Percentiles rank a stretch among this genome's conserved stretches.
phyloP scores from a whole-genome alignment of 805 yeast species.

The Candida ascalaphidarum region DNA sequence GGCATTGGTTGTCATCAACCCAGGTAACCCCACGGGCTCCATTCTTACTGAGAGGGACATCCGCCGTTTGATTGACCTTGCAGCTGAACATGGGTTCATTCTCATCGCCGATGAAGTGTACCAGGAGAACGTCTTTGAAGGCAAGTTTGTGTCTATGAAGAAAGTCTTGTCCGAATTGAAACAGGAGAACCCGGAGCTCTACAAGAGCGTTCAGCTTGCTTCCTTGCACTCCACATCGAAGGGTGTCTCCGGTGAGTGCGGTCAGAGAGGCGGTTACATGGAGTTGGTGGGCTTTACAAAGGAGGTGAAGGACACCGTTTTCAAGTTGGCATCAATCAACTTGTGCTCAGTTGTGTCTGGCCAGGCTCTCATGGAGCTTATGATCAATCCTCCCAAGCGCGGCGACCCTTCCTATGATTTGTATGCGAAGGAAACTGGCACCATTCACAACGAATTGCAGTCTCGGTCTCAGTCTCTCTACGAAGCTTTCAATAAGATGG shows the following conservation, averaged over 20 bases:
- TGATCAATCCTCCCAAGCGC: conserved; percentile 81
- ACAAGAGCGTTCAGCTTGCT: conserved; percentile 74
- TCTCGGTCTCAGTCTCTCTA: conserved; percentile 58
- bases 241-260: conserved; percentile 98
- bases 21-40: conserved; percentile 98
- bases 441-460: conserved; percentile 55
- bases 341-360: conserved; percentile 94
- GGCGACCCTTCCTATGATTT: conserved; percentile 70
- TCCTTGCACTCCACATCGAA: conserved; percentile 96
- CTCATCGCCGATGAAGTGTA: conserved; percentile 97
- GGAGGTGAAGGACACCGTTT: conserved; percentile 61
- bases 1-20: conserved; percentile 88
- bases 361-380: conserved; percentile 85
- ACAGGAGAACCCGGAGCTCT: conserved; percentile 42
- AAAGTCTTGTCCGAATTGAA: conserved; percentile 65
- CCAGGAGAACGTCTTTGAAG: conserved; percentile 83
- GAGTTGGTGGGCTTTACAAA: conserved; percentile 76
- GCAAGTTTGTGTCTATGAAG: conserved; percentile 78
- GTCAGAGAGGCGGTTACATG: conserved; percentile 99
- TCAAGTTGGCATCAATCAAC: conserved; percentile 84
- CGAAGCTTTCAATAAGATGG: conserved; percentile 66
- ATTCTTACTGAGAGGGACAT: conserved; percentile 60
- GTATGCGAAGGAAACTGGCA: conserved; percentile 53
- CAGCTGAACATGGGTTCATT: conserved; percentile 78
- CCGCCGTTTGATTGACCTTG: conserved; percentile 62